Base-by-base conservation (phyloP, 306 rosid species). In the Neltuma alba region DNA sequence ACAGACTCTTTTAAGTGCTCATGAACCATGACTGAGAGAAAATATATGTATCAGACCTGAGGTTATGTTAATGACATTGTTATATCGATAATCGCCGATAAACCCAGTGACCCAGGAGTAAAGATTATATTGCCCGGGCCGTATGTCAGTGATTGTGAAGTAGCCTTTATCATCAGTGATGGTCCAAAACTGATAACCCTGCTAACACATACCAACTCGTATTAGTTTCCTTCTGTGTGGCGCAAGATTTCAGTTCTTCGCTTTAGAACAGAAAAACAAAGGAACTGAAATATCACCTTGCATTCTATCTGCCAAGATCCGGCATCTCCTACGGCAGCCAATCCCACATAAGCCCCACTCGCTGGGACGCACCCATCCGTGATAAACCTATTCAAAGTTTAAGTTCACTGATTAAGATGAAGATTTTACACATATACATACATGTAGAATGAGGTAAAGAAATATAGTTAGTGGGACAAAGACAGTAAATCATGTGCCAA, bases 131-230 rank as follows among this genome's bases (percentile, higher is more conserved):
- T 84, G 63, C 16, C 97, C 94, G 15, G 75, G 79, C 21, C 75
- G 92, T 75, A 88, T 68, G 75, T 92, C 18, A 7, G 47, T 79
- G 16, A 94, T 89, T 41, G 87, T 76, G 80, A 92, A 94, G 66
- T 64, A 78, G 20, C 97, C 98, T 74, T 86, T 54, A 27, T 88
- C 85, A 73, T 94, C 89, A 15, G 97, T 89, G 20, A 72, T 86
- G 11, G 90, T 89, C 98, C 98, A 94, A 71, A 94, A 94, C 64
- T 94, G 98, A 84, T 94, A 92, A 52, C 97, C 97, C 98, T 94
- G 84, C 64, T 27, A n/a, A 73, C 4, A 72, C 72, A 71, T 34
- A 62, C 60, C 62, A 63, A 34, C n/a, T 73, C 2, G 18, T 37
- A 28, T 58, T 25, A 76, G n/a, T 21, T 73, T 75, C 40, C 3